Evolutionary conservation across 2,329 filamentous ascomycete species (phyloP).

Genomic region (Colletotrichum theobromicola): DNA sequence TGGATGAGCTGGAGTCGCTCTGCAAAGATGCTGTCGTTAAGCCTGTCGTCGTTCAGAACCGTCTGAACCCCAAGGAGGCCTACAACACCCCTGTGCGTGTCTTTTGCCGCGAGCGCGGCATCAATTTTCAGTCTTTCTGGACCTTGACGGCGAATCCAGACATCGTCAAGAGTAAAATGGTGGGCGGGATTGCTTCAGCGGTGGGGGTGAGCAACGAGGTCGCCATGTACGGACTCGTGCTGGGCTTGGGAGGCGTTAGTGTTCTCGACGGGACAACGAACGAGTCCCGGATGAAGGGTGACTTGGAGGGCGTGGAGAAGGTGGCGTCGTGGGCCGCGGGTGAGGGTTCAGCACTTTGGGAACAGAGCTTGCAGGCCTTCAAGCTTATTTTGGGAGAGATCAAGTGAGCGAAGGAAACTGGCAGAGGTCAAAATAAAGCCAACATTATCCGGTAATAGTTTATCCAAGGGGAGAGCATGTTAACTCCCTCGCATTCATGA

Average conservation of each 20-base stretch:
- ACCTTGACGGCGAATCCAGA: conserved; percentile 52
- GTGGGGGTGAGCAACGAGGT: conserved; percentile 41
- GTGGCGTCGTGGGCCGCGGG: conserved; percentile 48
- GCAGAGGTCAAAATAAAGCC: neutral
- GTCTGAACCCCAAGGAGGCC: conserved; percentile 65
- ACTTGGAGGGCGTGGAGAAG: conserved; percentile 47
- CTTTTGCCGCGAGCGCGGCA: conserved; percentile 45
- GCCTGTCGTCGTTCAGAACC: conserved; percentile 74
- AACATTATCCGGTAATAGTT: neutral
- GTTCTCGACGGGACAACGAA: conserved; percentile 53
- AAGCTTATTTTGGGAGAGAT: conserved; percentile 31
- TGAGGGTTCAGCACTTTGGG: conserved; percentile 54
- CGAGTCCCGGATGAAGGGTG: conserved; percentile 52
- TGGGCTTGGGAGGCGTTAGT: conserved; percentile 48
- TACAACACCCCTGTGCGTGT: conserved; percentile 67
- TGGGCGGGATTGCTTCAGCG: conserved; percentile 52
- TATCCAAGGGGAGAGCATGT: neutral
- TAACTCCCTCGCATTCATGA: neutral
- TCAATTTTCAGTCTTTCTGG: conserved; percentile 61
- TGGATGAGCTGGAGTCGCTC: conserved; percentile 60
- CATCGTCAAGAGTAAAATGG: conserved; percentile 47
- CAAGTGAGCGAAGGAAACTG: conserved; percentile 2
- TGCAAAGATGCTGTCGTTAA: conserved; percentile 45
- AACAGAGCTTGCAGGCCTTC: conserved; percentile 50
- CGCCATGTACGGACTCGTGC: conserved; percentile 52